A percentile compares a stretch with the other conserved stretches of the same genome.
Evolutionary conservation across 768 basidiomycete genomes (phyloP).

Genomic region (Phanerodontia chrysosporium): DNA sequence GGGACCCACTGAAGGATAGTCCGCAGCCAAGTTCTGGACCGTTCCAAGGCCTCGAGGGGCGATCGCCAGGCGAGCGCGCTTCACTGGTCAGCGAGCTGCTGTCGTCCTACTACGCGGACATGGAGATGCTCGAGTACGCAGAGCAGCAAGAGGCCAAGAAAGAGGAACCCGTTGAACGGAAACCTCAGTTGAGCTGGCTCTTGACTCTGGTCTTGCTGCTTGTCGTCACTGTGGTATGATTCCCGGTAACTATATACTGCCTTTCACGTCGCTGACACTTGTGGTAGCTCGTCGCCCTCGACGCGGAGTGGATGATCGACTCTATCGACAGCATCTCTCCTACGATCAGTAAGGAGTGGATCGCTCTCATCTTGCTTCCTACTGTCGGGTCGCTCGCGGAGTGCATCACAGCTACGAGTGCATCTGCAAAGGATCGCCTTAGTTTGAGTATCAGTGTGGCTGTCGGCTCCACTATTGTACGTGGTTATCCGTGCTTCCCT

Average conservation of each 20-base stretch:
- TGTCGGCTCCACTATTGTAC: conserved; percentile 79
- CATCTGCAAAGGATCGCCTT: conserved; percentile 86
- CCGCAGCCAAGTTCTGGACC: not conserved
- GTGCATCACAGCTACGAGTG: conserved; percentile 88
- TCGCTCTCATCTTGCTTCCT: conserved; percentile 84
- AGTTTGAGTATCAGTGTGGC: conserved; percentile 86
- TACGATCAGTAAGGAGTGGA: conserved; percentile 70
- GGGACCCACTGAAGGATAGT: not conserved
- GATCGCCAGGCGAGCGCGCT: conserved; percentile 4
- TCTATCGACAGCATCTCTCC: conserved; percentile 75
- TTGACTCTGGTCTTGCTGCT: conserved; percentile 32
- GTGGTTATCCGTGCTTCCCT: conserved; percentile 26
- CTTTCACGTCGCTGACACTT: not conserved
- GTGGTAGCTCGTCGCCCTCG: conserved; percentile 45
- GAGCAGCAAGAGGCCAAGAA: not conserved
- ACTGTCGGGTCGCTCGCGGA: conserved; percentile 93
- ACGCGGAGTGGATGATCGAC: conserved; percentile 65
- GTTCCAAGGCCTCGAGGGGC: not conserved
- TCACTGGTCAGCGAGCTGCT: conserved; percentile 13
- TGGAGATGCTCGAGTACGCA: not conserved
- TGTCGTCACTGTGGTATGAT: conserved; percentile 36
- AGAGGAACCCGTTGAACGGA: conserved; percentile 16
- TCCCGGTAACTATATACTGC: not conserved
- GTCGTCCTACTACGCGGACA: conserved; percentile 10
- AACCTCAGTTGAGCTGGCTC: conserved; percentile 31